Conservation (phyloP, 208 protist genomes). For the Leishmania guyanensis region DNA sequence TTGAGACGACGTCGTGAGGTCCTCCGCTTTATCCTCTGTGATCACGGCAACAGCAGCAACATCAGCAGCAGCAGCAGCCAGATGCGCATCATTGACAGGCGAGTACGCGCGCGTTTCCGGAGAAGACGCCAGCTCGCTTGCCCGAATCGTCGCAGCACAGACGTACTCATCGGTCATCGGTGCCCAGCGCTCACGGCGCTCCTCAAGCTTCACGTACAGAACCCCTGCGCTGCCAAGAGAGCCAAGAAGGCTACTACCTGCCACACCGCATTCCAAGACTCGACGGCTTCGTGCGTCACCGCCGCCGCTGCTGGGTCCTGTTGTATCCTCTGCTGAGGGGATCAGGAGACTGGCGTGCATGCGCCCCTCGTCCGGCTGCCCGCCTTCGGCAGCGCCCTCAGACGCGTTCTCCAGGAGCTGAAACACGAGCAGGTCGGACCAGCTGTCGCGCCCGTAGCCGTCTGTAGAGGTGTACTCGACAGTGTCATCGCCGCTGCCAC, state of each 20-base stretch:
- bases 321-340: background rate
- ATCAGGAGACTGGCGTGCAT: background rate
- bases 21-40: background rate
- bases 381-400: background rate
- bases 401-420: background rate
- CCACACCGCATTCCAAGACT: background rate
- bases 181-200: conserved; percentile 23
- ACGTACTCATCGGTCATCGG: background rate
- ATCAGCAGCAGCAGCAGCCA: background rate
- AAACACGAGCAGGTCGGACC: conserved; percentile 42
- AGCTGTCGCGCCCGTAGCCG: conserved; percentile 27
- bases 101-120: background rate
- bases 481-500: background rate
- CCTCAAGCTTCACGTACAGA: conserved; percentile 10
- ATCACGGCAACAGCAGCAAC: too few relatives aligned
- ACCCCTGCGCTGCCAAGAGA: conserved; percentile 4
- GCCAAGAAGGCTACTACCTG: background rate
- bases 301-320: background rate
- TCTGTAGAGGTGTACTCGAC: background rate
- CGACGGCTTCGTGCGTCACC: background rate
- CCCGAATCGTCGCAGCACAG: background rate
- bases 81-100: background rate
- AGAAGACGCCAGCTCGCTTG: background rate
- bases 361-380: background rate
- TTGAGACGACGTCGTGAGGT: background rate